These are phyloP conservation scores for Picea sitchensis DNA, from an alignment of 75 land plant genomes.

Conservation along the genomic window DNA sequence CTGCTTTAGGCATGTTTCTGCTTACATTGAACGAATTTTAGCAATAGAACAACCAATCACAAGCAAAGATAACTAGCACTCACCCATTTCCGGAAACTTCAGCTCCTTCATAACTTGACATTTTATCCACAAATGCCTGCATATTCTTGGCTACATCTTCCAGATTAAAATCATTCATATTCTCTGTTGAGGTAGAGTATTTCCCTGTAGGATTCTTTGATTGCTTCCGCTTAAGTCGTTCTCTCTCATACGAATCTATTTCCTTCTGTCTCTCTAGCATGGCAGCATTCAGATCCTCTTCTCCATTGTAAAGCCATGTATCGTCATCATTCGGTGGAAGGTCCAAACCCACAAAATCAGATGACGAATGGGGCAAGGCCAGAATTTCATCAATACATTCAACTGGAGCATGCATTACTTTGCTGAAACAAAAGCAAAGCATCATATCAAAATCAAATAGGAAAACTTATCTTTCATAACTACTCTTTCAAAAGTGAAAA, in stretches of 20 bases:
- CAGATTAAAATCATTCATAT: conserved; percentile 34
- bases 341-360: conserved; percentile 48
- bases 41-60: no score
- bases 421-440: conserved; percentile 35
- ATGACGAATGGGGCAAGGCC: conserved; percentile 37
- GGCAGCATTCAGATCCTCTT: conserved; percentile 69
- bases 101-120: conserved; percentile 88
- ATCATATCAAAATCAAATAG: not conserved
- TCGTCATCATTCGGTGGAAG: conserved; percentile 72
- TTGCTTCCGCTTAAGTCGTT: conserved; percentile 31
- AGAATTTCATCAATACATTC: conserved; percentile 81
- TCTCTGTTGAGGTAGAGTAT: not conserved
- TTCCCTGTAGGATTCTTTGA: conserved; percentile 17
- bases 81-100: conserved; percentile 74
- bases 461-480: not conserved
- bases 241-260: conserved; percentile 66
- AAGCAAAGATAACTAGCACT: not conserved
- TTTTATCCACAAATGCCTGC: conserved; percentile 71
- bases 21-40: no score
- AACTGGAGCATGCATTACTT: conserved; percentile 69
- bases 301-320: conserved; percentile 89
- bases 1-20: no score
- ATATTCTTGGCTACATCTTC: conserved; percentile 63
- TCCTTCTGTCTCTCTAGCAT: conserved; percentile 76
- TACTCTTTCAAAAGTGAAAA: not conserved